These are phyloP conservation scores for Fomitiporia mediterranea DNA, from an alignment of 1,284 basidiomycete genomes.

Conservation along the genomic window DNA sequence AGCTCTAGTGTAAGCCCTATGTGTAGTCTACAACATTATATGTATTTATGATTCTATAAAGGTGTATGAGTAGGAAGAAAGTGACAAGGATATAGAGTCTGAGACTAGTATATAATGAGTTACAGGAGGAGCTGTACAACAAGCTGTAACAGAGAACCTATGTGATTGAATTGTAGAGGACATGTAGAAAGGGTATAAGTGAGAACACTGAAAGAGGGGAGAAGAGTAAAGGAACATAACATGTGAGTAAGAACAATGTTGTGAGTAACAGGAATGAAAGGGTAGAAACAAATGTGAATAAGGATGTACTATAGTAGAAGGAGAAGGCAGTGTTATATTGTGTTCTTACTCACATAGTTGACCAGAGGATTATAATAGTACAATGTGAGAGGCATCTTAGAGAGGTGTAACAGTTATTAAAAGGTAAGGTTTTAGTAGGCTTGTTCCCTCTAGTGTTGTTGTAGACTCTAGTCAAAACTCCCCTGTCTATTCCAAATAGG, in stretches of 20 bases:
- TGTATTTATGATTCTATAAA: slow-evolving; percentile 27
- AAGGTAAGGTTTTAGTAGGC: too few relatives aligned
- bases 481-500: too few relatives aligned
- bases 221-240: neutral
- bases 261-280: neutral
- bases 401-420: too few relatives aligned
- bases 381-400: too few relatives aligned
- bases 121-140: slow-evolving; percentile 1
- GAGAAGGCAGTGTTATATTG: too few relatives aligned
- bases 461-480: too few relatives aligned
- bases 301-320: too few relatives aligned
- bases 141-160: neutral
- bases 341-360: too few relatives aligned
- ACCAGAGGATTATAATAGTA: too few relatives aligned
- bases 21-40: slow-evolving; percentile 38
- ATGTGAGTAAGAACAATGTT: neutral
- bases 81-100: neutral
- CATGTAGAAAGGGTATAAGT: slow-evolving; percentile 24
- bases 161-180: slow-evolving; percentile 18
- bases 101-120: neutral
- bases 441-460: too few relatives aligned
- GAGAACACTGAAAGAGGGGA: slow-evolving; percentile 6
- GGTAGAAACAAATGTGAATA: too few relatives aligned
- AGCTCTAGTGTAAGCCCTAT: slow-evolving; percentile 28
- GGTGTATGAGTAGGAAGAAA: slow-evolving; percentile 5